These are phyloP conservation scores for Allium cepa DNA, from an alignment of 106 monocot species.

Conservation along the genomic window DNA sequence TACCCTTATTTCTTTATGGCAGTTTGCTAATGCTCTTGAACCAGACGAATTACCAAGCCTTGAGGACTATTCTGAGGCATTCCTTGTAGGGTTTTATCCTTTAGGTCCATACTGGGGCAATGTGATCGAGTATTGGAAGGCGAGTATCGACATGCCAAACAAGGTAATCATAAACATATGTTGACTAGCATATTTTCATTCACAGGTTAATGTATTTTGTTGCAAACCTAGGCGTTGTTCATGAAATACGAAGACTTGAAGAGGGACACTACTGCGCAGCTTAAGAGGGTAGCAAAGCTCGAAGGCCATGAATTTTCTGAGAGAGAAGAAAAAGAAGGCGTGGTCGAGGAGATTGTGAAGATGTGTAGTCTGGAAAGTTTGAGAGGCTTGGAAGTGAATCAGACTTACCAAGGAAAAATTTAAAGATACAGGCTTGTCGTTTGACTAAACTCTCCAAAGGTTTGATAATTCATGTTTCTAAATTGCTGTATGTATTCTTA, in stretches of 20 bases:
- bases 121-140: constrained; percentile 22
- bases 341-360: constrained; percentile 11
- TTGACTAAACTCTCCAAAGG: neutral
- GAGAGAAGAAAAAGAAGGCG: constrained; percentile 9
- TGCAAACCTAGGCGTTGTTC: constrained; percentile 4
- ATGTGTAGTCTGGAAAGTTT: constrained; percentile 25
- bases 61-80: constrained; percentile 7
- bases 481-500: too few relatives aligned
- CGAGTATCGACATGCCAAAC: neutral
- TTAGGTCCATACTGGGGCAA: constrained; percentile 26
- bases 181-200: too few relatives aligned
- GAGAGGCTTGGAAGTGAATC: constrained; percentile 16
- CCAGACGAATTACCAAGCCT: neutral
- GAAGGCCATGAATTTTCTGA: constrained; percentile 17
- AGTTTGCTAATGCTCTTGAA: constrained; percentile 5
- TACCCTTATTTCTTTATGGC: constrained; percentile 17
- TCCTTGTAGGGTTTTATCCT: neutral
- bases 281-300: constrained; percentile 21
- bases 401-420: constrained; percentile 13
- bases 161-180: neutral
- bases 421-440: neutral
- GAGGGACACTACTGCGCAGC: neutral
- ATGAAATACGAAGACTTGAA: constrained; percentile 20
- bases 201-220: too few relatives aligned
- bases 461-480: too few relatives aligned